phyloP scores from a whole-genome alignment of 1,284 basidiomycete genomes.

The Ustilago trichophora region DNA sequence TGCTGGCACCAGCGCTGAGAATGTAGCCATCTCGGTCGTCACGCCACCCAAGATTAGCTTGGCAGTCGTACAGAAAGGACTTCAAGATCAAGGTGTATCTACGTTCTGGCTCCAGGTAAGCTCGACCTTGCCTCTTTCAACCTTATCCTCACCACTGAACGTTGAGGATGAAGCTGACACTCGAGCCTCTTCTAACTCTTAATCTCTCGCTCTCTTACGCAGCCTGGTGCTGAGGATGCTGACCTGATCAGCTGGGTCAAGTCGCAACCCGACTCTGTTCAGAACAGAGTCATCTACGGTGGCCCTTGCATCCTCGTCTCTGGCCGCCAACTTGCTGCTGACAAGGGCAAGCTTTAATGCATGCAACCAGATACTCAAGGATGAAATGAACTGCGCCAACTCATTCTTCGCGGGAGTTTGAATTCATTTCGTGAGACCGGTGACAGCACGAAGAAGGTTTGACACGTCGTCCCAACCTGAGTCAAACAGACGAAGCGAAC shows the following conservation, averaged over 20 bases:
- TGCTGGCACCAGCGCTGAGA: slow-evolving; percentile 21
- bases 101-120: slow-evolving; percentile 60
- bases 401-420: no score
- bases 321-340: slow-evolving; percentile 56
- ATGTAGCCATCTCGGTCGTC: slow-evolving; percentile 59
- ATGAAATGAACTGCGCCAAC: no score
- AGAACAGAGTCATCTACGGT: slow-evolving; percentile 56
- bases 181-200: no score
- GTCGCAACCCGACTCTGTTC: slow-evolving; percentile 43
- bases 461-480: no score
- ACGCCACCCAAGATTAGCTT: slow-evolving; percentile 60
- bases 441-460: no score
- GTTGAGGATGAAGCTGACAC: no score
- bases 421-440: no score
- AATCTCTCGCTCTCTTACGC: no score
- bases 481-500: no score
- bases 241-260: slow-evolving; percentile 56
- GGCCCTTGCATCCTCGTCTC: slow-evolving; percentile 63
- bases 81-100: slow-evolving; percentile 45
- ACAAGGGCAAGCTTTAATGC: slow-evolving; percentile 51
- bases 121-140: no score
- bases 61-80: slow-evolving; percentile 47
- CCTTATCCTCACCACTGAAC: no score
- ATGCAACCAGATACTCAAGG: not conserved
- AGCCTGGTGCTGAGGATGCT: slow-evolving; percentile 58